Percentiles rank a stretch among this genome's conserved stretches.
These are phyloP conservation scores for Tylopilus sp. DNA, from an alignment of 1,284 basidiomycete species.

Conservation along the genomic window DNA sequence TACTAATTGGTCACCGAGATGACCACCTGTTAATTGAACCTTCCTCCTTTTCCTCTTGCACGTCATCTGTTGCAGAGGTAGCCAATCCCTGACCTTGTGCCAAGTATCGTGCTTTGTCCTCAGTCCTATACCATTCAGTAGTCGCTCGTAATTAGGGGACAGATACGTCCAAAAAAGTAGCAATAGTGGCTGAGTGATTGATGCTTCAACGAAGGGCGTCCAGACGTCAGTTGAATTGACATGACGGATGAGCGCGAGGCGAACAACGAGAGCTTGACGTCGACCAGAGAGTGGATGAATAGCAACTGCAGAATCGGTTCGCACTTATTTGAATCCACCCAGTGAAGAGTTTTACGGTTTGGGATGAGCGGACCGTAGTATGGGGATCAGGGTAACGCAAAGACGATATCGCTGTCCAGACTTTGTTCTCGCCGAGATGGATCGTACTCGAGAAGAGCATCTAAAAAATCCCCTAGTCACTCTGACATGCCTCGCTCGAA, in stretches of 20 bases:
- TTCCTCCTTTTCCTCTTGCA: too few relatives aligned
- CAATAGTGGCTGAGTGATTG: conserved; percentile 26
- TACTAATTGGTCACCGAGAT: too few relatives aligned
- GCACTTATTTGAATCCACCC: conserved; percentile 25
- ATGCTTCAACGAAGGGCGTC: conserved; percentile 29
- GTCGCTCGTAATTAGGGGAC: conserved; percentile 26
- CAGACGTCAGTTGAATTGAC: conserved; percentile 30
- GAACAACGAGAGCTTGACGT: conserved; percentile 21
- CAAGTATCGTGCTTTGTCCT: conserved; percentile 18
- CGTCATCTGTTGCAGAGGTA: conserved; percentile 17
- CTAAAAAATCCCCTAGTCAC: conserved; percentile 42
- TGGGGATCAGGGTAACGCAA: conserved; percentile 29
- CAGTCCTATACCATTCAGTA: conserved; percentile 20
- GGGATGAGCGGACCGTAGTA: conserved; percentile 35
- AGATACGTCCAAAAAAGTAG: conserved; percentile 40
- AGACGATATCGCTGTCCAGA: conserved; percentile 27
- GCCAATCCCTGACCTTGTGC: conserved; percentile 32
- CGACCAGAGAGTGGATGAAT: conserved; percentile 34
- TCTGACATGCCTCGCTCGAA: conserved; percentile 28
- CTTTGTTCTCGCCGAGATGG: conserved; percentile 7
- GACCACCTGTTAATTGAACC: too few relatives aligned
- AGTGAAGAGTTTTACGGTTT: conserved; percentile 31
- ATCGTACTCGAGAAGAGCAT: conserved; percentile 37
- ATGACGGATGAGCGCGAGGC: conserved; percentile 24
- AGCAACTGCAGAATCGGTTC: conserved; percentile 33